A percentile compares a stretch with the other conserved stretches of the same genome.
Evolutionary conservation across 1,284 basidiomycete species (phyloP).

Genomic region (Puccinia polysora): DNA sequence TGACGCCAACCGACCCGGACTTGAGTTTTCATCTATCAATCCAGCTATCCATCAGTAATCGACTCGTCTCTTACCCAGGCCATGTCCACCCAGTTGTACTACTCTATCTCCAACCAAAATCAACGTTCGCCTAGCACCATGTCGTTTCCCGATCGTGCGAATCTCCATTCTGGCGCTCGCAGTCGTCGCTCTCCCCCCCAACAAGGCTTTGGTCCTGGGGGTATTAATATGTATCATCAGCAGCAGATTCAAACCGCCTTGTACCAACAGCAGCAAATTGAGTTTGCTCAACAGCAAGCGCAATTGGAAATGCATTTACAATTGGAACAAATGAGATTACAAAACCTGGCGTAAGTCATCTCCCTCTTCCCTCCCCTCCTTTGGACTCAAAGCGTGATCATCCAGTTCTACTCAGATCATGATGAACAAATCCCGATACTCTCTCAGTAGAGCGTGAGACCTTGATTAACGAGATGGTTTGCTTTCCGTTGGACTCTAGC

Average conservation of each 20-base stretch:
- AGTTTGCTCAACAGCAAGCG: conserved; percentile 43
- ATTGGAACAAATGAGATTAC: conserved; percentile 43
- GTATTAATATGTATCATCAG: conserved; percentile 41
- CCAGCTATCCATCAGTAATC: neutral
- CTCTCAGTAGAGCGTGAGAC: too few relatives aligned
- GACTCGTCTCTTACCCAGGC: neutral
- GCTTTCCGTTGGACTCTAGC: neutral
- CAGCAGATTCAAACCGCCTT: conserved; percentile 42
- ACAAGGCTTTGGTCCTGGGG: conserved; percentile 29
- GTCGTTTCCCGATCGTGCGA: conserved; percentile 8
- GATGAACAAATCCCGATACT: too few relatives aligned
- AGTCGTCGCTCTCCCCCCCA: conserved; percentile 4
- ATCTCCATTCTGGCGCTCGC: neutral
- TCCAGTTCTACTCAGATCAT: too few relatives aligned
- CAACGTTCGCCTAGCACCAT: conserved; percentile 29
- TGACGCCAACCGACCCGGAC: too few relatives aligned
- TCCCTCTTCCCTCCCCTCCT: neutral
- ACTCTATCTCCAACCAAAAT: conserved; percentile 36
- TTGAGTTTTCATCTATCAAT: neutral
- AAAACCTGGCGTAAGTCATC: conserved; percentile 39
- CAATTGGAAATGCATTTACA: conserved; percentile 44
- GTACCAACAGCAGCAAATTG: conserved; percentile 43
- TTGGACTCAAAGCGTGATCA: neutral
- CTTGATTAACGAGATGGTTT: too few relatives aligned
- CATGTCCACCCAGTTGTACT: conserved; percentile 42